Evolutionary conservation across 176 grass and related monocot species (phyloP).

Genomic region (Rhynchospora pubera): DNA sequence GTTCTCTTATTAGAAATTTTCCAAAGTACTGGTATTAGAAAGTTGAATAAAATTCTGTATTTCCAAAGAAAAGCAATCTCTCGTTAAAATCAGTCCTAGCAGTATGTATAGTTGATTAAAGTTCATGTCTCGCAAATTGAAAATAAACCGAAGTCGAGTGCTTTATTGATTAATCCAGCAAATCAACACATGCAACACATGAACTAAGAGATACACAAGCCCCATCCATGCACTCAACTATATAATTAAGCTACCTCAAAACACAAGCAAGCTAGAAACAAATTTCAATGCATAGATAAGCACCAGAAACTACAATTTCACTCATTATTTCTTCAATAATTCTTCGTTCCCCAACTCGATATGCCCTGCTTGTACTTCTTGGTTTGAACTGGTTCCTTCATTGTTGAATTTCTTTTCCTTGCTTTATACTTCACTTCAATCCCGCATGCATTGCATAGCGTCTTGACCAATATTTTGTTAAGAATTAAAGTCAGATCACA

Average conservation of each 20-base stretch:
- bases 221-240: neutral
- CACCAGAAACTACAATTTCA: neutral
- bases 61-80: neutral
- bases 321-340: neutral
- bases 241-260: neutral
- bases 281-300: neutral
- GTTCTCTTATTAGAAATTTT: neutral
- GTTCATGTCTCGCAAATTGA: neutral
- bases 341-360: neutral
- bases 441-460: constrained; percentile 7
- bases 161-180: neutral
- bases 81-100: neutral
- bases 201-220: neutral
- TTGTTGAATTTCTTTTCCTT: neutral
- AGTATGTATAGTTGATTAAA: neutral
- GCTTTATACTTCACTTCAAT: neutral
- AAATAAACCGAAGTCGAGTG: neutral
- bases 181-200: neutral
- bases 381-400: neutral
- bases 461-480: neutral
- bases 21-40: neutral
- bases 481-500: neutral
- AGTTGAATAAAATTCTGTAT: neutral
- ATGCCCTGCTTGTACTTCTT: neutral
- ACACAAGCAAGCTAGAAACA: neutral